A percentile compares a stretch with the other conserved stretches of the same genome.
Evolutionary conservation across 768 basidiomycete species (phyloP).

Genomic region (Tricholoma matsutake): DNA sequence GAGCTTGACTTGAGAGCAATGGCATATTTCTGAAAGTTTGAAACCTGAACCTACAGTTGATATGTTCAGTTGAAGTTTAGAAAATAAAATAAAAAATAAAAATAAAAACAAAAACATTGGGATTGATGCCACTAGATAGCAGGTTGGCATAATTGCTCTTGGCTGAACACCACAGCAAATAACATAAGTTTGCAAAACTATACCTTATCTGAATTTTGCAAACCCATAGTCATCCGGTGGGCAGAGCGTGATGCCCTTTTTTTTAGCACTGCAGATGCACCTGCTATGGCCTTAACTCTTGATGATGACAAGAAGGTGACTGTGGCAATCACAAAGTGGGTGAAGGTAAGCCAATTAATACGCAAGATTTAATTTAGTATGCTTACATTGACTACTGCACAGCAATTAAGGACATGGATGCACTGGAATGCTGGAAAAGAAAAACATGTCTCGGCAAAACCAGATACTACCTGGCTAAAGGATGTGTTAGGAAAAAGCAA

Average conservation of each 20-base stretch:
- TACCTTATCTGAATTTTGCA: background rate
- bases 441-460: background rate
- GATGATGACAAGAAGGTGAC: background rate
- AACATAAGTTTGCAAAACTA: background rate
- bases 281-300: background rate
- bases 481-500: background rate
- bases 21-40: no score
- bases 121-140: background rate
- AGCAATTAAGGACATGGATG: background rate
- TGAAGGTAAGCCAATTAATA: background rate
- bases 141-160: background rate
- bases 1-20: no score
- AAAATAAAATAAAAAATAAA: no score
- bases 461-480: background rate
- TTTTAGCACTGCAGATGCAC: background rate
- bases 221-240: background rate
- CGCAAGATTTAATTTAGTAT: background rate
- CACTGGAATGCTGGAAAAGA: background rate
- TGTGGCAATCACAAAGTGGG: background rate
- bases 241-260: background rate
- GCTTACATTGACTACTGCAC: background rate
- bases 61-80: no score
- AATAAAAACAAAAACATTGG: no score
- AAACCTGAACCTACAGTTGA: no score
- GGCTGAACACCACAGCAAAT: background rate